Base-by-base conservation (phyloP, 2,329 filamentous ascomycete species). In the Fusarium concolor region DNA sequence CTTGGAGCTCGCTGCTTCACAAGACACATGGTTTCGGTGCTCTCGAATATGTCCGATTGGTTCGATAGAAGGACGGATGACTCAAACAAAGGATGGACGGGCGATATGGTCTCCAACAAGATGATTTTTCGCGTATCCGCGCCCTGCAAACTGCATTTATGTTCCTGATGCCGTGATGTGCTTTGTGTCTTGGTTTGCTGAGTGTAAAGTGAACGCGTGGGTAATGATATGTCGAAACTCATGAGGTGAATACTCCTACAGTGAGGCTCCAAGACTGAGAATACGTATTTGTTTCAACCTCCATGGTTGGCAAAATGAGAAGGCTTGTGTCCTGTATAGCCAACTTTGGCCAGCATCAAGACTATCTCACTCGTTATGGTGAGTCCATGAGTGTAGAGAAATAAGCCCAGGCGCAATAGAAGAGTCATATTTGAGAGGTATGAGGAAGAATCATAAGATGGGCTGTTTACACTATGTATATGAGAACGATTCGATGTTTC, bases 51-150 rank as follows among this genome's bases (percentile, higher is more conserved):
- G 56, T 62, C 71, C 57, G 45, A 63, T 63, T 55, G 66, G 62
- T 70, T 69, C 66, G 46, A 69, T 69, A 69, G 66, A 69, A 70
- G 67, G 62, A 65, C 54, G 66, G 59, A 62, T 68, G 67, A 57
- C 52, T 72, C 68, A 58, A 71, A 66, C 62, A 58, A 71, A 66
- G 69, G 68, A 72, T 71, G 58, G 68, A 66, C 39, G 58, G 58
- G 71, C 58, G 61, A 68, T 60, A 65, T 70, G 59, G 71, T 66
- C 71, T 68, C 61, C 54, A 73, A 73, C 64, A 73, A 71, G 60
- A 71, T 66, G 67, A 67, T 68, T 72, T 31, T 70, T 62, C 50
- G 66, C 66, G 49, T 47, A 56, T 58, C 42, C 39, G 38, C 45
- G 42, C 46, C 35, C 49, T 60, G 29, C 44, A 37, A 33, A 18